Percentiles rank a stretch among this genome's conserved stretches.
Evolutionary conservation across 768 basidiomycete species (phyloP).

Genomic region (Tubosaeta sp.): DNA sequence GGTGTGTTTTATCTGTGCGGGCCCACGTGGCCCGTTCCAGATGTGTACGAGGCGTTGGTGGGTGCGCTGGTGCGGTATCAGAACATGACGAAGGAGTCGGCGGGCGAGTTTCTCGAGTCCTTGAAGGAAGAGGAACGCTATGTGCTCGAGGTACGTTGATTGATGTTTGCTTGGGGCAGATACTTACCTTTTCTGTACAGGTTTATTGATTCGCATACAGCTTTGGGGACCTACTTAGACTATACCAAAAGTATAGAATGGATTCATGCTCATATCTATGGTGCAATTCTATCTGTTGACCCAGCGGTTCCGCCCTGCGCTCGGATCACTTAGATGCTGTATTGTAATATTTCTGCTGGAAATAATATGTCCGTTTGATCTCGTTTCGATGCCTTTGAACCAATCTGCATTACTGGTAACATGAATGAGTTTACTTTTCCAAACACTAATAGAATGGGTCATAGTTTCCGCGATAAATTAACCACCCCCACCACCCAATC

Average conservation of each 20-base stretch:
- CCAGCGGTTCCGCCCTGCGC: not conserved
- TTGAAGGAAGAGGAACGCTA: slow-evolving; percentile 97
- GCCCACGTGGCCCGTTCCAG: slow-evolving; percentile 99
- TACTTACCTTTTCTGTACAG: slow-evolving; percentile 10
- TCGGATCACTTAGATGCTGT: not conserved
- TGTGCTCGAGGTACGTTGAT: slow-evolving; percentile 70
- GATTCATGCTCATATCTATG: not conserved
- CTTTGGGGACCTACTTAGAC: not conserved
- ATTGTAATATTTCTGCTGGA: not conserved
- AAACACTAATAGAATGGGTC: slow-evolving; percentile 18
- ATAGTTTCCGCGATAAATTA: slow-evolving; percentile 24
- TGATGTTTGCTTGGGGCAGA: not conserved
- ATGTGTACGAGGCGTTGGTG: slow-evolving; percentile 91
- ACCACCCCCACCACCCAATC: slow-evolving; percentile 34
- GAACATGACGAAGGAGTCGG: slow-evolving; percentile 56
- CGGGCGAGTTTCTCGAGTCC: slow-evolving; percentile 80
- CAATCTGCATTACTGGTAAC: too few species aligned
- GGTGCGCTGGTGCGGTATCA: slow-evolving; percentile 72
- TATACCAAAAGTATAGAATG: not conserved
- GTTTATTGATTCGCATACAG: slow-evolving; percentile 18
- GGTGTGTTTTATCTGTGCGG: slow-evolving; percentile 97
- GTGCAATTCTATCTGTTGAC: not conserved
- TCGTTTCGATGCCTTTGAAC: not conserved
- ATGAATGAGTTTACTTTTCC: not conserved
- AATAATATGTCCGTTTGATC: not conserved